phyloP scores from a whole-genome alignment of 257 asterid species.

The Hygrophila difformis region DNA sequence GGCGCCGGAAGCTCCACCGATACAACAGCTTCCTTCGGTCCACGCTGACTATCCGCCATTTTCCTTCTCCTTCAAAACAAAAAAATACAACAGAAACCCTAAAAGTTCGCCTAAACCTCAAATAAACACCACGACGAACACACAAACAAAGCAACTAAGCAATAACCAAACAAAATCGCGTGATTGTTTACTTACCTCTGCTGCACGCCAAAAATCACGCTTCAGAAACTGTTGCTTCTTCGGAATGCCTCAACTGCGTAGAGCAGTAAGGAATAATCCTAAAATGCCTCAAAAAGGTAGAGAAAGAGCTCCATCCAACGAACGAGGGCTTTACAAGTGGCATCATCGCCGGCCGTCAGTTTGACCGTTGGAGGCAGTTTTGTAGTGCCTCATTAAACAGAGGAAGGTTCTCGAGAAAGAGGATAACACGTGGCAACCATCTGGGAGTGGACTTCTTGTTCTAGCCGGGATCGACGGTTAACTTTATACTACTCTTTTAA shows the following conservation, averaged over 20 bases:
- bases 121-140: too few relatives aligned
- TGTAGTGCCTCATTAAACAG: conserved; percentile 18
- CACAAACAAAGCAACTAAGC: too few relatives aligned
- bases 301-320: conserved; percentile 3
- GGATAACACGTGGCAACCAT: conserved; percentile 31
- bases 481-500: conserved; percentile 15
- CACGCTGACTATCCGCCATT: conserved; percentile 35
- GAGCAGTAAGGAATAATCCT: conserved; percentile 24
- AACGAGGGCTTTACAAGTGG: conserved; percentile 27
- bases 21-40: conserved; percentile 28
- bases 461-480: conserved; percentile 15
- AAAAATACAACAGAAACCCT: too few relatives aligned
- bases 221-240: too few relatives aligned
- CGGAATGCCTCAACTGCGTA: too few relatives aligned
- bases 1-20: conserved; percentile 68
- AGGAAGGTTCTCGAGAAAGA: conserved; percentile 5
- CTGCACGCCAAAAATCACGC: too few relatives aligned
- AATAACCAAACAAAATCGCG: too few relatives aligned
- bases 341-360: conserved; percentile 21
- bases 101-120: too few relatives aligned
- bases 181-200: too few relatives aligned
- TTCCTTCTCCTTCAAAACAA: conserved; percentile 26
- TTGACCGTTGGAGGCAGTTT: conserved; percentile 26
- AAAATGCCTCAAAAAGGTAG: conserved; percentile 21
- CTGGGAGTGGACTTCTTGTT: conserved; percentile 17